phyloP scores from a whole-genome alignment of 2,329 filamentous ascomycete species.

The Sphaerostilbella broomeana region DNA sequence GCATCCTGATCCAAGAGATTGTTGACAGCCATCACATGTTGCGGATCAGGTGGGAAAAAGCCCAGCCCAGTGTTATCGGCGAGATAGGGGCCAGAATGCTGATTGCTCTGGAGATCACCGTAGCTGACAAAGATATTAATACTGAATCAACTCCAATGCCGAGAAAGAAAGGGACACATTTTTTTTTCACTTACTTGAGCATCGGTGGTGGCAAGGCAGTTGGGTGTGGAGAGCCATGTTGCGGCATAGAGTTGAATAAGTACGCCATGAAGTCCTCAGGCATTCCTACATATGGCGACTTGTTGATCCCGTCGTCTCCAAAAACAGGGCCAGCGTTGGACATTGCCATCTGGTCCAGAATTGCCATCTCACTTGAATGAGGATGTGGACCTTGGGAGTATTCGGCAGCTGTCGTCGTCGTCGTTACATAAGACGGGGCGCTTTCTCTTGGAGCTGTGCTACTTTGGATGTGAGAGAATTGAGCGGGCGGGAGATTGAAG shows the following conservation, averaged over 20 bases:
- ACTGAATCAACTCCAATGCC: too few relatives aligned
- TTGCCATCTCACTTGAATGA: conserved; percentile 47
- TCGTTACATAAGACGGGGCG: conserved; percentile 30
- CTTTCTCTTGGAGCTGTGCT: conserved; percentile 26
- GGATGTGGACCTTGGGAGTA: conserved; percentile 41
- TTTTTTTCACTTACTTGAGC: conserved; percentile 38
- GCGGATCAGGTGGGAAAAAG: conserved; percentile 54
- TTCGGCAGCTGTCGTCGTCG: conserved; percentile 33
- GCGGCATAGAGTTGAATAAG: conserved; percentile 57
- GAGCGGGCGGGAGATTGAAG: conserved; percentile 56
- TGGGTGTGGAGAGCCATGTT: conserved; percentile 25
- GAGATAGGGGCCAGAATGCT: conserved; percentile 40
- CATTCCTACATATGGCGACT: conserved; percentile 77
- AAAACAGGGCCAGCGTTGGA: conserved; percentile 77
- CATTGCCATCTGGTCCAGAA: conserved; percentile 56
- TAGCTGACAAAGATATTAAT: conserved; percentile 38
- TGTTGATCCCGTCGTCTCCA: conserved; percentile 70
- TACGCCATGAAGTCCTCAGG: conserved; percentile 83
- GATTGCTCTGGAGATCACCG: conserved; percentile 40
- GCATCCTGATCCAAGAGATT: conserved; percentile 75
- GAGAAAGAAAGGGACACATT: neutral
- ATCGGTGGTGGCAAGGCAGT: conserved; percentile 39
- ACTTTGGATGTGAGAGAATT: conserved; percentile 37
- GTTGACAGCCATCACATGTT: conserved; percentile 85
- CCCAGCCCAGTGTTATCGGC: conserved; percentile 43